Base-by-base conservation (phyloP, 306 rosid species). In the Cucurbita pepo region DNA sequence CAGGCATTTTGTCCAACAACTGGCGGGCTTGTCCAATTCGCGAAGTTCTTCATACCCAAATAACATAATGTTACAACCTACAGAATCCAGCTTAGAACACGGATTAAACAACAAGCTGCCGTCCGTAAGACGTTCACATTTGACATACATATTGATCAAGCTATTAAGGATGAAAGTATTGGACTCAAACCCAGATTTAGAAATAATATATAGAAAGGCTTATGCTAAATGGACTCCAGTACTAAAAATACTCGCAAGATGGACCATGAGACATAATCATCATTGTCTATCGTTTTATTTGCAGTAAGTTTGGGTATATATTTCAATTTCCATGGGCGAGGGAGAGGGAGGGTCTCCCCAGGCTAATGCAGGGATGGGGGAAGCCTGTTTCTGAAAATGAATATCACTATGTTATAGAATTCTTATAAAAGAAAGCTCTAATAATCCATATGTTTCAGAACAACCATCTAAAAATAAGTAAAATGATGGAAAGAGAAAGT, bases 51-150 rank as follows among this genome's bases (percentile, higher is more conserved):
- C 67, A 78, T 79, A 90, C 84, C 92, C 98, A 14, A 83, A 70
- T 7, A 91, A 40, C 96, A 94, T 90, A 30, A 94, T 94, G 71
- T 94, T 94, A 85, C 87, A 90, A 10, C 95, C 86, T 2, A 94
- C 90, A 30, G 79, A 77, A 75, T 90, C 96, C 82, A 83, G 69
- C 50, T 14, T 56, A 34, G 83, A 76, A 71, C 57, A 81, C 50
- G 81, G 79, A 25, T 82, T 74, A 73, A 90, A 90, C 74, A 94
- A 51, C 41, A 74, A 70, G 6, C 48, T 79, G 13, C 92, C 96
- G 52, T 84, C 83, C 14, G 44, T 38, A 14, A 94, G 43, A 55
- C 73, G 83, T 61, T 87, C 84, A 67, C 89, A 84, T 83, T 89
- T 94, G 56, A 85, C 76, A 21, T 94, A 90, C 96, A 89, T 80